Conservation (phyloP, 202 grass and related monocot genomes). For the Schoenoplectus triqueter region DNA sequence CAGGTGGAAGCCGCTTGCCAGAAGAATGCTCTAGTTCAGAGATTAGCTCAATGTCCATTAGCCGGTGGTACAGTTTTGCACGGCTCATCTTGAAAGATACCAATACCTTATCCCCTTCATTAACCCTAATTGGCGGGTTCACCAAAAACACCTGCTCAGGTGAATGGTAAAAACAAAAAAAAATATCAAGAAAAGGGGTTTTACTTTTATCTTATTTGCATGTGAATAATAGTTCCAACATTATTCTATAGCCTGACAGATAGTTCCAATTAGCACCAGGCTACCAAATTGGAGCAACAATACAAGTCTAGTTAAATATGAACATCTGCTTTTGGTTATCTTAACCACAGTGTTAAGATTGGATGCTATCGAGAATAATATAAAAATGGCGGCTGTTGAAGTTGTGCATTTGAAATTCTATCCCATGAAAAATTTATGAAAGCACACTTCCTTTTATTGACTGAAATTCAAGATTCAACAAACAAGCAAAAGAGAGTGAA, state of each 20-base stretch:
- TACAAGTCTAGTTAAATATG: background rate
- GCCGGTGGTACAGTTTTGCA: constrained; percentile 86
- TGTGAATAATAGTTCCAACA: too few relatives aligned
- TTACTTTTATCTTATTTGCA: background rate
- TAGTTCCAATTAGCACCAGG: background rate
- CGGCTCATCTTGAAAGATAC: constrained; percentile 88
- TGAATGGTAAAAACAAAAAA: background rate
- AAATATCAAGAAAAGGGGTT: background rate
- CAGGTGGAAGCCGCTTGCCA: constrained; percentile 62
- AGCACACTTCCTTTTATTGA: too few relatives aligned
- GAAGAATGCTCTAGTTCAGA: constrained; percentile 74
- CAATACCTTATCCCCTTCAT: constrained; percentile 69
- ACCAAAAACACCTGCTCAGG: constrained; percentile 79
- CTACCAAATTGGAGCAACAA: background rate
- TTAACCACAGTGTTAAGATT: background rate
- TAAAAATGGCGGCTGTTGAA: background rate
- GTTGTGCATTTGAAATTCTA: background rate
- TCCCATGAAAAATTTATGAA: too few relatives aligned
- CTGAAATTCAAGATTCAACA: background rate
- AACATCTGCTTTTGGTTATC: background rate
- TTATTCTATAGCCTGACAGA: background rate
- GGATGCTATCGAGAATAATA: background rate
- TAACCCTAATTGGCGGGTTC: constrained; percentile 63
- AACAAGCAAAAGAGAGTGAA: background rate
- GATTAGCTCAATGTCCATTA: constrained; percentile 90